phyloP scores from a whole-genome alignment of 345 rosid species.

The Lepidium africanum region DNA sequence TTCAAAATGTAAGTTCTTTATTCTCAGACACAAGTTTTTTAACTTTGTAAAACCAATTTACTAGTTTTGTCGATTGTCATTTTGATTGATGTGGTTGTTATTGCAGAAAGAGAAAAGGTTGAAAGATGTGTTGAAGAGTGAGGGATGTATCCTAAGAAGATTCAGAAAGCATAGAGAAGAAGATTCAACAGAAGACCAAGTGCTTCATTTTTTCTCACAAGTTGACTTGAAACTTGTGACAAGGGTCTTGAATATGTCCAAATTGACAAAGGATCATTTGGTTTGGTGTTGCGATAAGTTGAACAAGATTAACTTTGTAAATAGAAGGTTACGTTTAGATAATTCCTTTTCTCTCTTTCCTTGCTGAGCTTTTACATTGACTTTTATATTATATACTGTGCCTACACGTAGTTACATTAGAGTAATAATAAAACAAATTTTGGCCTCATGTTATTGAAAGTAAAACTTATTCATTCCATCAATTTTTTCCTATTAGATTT shows the following conservation, averaged over 20 bases:
- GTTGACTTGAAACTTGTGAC: conserved; percentile 85
- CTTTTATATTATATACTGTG: conserved; percentile 5
- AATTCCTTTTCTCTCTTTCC: conserved; percentile 78
- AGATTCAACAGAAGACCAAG: conserved; percentile 40
- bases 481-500: not conserved
- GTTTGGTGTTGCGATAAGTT: conserved; percentile 71
- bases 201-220: conserved; percentile 73
- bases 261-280: conserved; percentile 63
- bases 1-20: conserved; percentile 49
- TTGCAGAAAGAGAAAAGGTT: conserved; percentile 68
- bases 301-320: conserved; percentile 53
- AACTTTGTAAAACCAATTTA: not conserved
- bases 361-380: conserved; percentile 27
- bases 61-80: not conserved
- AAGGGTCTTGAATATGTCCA: conserved; percentile 78
- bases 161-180: conserved; percentile 44
- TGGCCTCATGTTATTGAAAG: not conserved
- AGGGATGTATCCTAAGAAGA: conserved; percentile 50
- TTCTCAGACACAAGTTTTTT: not conserved
- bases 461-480: not conserved
- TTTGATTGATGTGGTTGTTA: not conserved
- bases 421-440: not conserved
- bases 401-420: not conserved
- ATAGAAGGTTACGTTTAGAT: conserved; percentile 63
- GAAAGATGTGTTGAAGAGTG: conserved; percentile 50